These are phyloP conservation scores for Dictyophora rubrovolvata DNA, from an alignment of 768 basidiomycete species.

Conservation along the genomic window DNA sequence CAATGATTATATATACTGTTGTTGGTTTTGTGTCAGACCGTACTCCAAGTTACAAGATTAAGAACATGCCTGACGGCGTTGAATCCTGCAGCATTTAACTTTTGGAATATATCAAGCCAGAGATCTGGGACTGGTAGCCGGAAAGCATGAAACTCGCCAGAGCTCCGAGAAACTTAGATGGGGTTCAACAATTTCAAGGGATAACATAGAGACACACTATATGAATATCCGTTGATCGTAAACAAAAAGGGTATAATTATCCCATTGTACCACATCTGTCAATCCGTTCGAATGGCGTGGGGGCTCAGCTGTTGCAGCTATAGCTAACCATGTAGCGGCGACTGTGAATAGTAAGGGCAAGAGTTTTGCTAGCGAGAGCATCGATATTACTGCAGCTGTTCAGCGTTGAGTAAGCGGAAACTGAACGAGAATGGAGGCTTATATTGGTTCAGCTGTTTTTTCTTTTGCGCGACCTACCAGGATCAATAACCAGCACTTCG, in stretches of 20 bases:
- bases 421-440: no score
- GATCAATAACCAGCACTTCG: no score
- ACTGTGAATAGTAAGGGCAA: neutral
- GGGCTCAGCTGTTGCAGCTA: neutral
- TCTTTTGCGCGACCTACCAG: no score
- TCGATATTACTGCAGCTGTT: no score
- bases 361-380: no score
- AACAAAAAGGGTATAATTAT: slow-evolving; percentile 62
- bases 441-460: no score
- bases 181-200: neutral
- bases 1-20: slow-evolving; percentile 61
- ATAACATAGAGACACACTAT: slow-evolving; percentile 35
- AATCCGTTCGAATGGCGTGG: slow-evolving; percentile 9
- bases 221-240: slow-evolving; percentile 62
- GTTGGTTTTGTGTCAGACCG: neutral
- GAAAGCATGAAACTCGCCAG: slow-evolving; percentile 80
- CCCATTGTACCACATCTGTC: slow-evolving; percentile 38
- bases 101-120: slow-evolving; percentile 77
- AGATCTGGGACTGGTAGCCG: slow-evolving; percentile 69
- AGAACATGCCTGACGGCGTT: slow-evolving; percentile 43
- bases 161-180: slow-evolving; percentile 30
- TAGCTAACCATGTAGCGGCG: neutral
- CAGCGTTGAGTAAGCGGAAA: no score
- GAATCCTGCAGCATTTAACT: slow-evolving; percentile 67
- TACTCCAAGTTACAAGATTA: neutral